Evolutionary conservation across 164 flowering plant species (phyloP), one percentile per base, ranked within the genome.

Genomic region (Santalum album): DNA sequence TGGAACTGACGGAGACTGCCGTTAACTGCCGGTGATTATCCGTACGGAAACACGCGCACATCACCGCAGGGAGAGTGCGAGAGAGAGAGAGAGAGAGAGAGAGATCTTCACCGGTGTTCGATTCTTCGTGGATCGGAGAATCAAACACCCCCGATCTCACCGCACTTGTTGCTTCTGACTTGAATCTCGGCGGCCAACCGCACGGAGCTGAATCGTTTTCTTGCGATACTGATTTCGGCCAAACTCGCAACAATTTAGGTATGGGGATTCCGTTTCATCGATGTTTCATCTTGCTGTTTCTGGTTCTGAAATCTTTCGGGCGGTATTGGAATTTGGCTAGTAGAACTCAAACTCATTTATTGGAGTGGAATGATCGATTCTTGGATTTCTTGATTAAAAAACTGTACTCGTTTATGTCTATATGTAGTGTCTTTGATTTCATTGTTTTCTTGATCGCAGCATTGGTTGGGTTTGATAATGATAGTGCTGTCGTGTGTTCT

Each of bases 51-150:
- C n/a, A n/a, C n/a, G n/a, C n/a, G n/a, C n/a, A n/a, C n/a, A n/a
- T n/a, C 16, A 15, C 2, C 42, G 14, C 15, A 14, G 16, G 15
- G 42, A 38, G 42, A 7, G 42, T 7, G 26, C 23, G n/a, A 48
- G 29, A 25, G 25, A 20, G 49, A 45, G 38, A 7, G 64, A 42
- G 59, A 49, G 49, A 63, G 16, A 12, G 42, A 15, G 42, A 29
- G 34, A n/a, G 56, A 53, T 53, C 59, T 9, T 2, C 48, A 46
- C 38, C 7, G 46, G n/a, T 22, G 56, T 54, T 44, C 48, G 53
- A 25, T 59, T 39, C 60, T 59, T 60, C 69, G 15, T 1, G 16
- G 45, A 29, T 48, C 60, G 53, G 39, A 25, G 64, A 59, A 59
- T 60, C 64, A 55, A 3, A 58, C 32, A 49, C 57, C 38, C 44